Evolutionary conservation across 2,329 filamentous ascomycete species (phyloP).

Genomic region (Penicillium hordei): DNA sequence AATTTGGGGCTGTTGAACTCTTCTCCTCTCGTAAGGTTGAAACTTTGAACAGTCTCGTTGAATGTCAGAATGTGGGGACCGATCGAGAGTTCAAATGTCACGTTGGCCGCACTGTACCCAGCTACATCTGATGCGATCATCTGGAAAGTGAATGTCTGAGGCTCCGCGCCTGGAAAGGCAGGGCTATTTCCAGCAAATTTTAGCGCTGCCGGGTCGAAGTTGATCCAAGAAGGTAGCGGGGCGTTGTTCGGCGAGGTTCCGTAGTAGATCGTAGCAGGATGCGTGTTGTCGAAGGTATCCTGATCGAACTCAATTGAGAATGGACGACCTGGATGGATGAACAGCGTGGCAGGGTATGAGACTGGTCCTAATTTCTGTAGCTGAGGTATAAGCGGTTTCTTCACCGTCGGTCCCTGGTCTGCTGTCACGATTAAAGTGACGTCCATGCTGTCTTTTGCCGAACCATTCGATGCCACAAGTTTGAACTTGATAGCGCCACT

Average conservation of each 20-base stretch:
- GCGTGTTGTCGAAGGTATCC: constrained; percentile 63
- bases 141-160: constrained; percentile 70
- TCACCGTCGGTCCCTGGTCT: constrained; percentile 38
- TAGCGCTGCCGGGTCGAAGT: constrained; percentile 65
- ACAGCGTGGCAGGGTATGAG: constrained; percentile 41
- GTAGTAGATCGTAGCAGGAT: constrained; percentile 66
- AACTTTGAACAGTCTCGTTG: constrained; percentile 54
- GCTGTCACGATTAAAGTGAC: constrained; percentile 70
- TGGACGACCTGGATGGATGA: constrained; percentile 39
- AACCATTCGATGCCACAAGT: constrained; percentile 67
- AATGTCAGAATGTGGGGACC: constrained; percentile 69
- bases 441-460: constrained; percentile 63
- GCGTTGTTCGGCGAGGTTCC: constrained; percentile 73
- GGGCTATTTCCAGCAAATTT: constrained; percentile 72
- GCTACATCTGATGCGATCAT: constrained; percentile 75
- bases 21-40: constrained; percentile 59
- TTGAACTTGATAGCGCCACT: constrained; percentile 62
- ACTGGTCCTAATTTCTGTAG: constrained; percentile 37
- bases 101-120: constrained; percentile 69
- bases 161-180: constrained; percentile 62
- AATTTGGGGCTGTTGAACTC: constrained; percentile 57
- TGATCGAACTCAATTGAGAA: constrained; percentile 72
- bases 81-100: constrained; percentile 70
- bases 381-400: constrained; percentile 38
- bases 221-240: constrained; percentile 81